Percentiles rank a stretch among this genome's conserved stretches.
Conservation (phyloP, 2,329 filamentous ascomycete genomes). For the Bipolaris oryzae region DNA sequence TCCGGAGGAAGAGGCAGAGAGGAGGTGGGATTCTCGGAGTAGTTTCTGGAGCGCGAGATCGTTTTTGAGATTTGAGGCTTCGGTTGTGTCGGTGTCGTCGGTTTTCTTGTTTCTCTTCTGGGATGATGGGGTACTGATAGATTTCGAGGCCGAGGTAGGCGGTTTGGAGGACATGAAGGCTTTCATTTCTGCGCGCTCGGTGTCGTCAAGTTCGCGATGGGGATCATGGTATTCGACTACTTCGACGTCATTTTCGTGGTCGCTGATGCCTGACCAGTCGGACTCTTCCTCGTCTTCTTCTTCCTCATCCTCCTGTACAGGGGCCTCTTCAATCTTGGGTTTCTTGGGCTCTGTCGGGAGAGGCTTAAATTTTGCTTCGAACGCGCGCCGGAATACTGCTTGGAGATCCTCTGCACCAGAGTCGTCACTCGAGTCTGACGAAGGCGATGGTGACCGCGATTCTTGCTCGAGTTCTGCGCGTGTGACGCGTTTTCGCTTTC, state of each 20-base stretch:
- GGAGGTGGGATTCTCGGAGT: conserved; percentile 87
- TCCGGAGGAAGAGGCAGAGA: conserved; percentile 62
- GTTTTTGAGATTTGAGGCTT: conserved; percentile 77
- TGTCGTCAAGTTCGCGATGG: conserved; percentile 21
- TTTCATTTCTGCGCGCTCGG: conserved; percentile 68
- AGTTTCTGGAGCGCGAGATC: conserved; percentile 91
- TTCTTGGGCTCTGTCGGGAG: conserved; percentile 55
- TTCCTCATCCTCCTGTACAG: conserved; percentile 38
- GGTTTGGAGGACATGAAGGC: conserved; percentile 73
- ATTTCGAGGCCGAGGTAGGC: conserved; percentile 46
- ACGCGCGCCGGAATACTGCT: conserved; percentile 80
- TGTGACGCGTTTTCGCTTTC: conserved; percentile 55
- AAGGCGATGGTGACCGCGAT: conserved; percentile 37
- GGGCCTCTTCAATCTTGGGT: conserved; percentile 31
- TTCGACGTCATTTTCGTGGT: conserved; percentile 51
- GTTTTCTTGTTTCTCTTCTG: conserved; percentile 18
- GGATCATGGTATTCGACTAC: conserved; percentile 52
- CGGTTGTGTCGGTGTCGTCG: conserved; percentile 58
- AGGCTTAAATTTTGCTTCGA: conserved; percentile 86
- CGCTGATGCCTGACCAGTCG: conserved; percentile 67
- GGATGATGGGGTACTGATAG: conserved; percentile 17
- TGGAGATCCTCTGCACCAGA: conserved; percentile 62
- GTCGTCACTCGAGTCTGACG: conserved; percentile 33
- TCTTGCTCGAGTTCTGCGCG: conserved; percentile 37
- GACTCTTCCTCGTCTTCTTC: conserved; percentile 48